phyloP scores from a whole-genome alignment of 306 rosid genomes.

The Abrus pulchellus region DNA sequence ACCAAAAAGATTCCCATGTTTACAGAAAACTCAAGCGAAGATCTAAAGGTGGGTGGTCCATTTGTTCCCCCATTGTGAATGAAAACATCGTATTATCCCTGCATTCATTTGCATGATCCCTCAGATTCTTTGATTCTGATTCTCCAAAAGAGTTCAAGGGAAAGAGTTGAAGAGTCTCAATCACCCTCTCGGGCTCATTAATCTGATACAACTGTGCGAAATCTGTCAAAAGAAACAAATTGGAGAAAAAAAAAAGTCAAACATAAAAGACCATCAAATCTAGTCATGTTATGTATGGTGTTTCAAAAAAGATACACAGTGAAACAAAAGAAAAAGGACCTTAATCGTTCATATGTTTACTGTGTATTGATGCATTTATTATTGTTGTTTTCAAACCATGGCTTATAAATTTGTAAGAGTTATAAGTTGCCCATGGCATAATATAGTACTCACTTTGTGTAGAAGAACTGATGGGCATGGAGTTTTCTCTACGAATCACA shows the following conservation, averaged over 20 bases:
- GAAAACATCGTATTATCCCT: constrained; percentile 56
- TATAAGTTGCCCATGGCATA: not conserved
- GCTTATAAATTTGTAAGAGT: too few species aligned
- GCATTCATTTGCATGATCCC: constrained; percentile 63
- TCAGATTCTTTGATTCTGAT: constrained; percentile 61
- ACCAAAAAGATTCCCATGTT: constrained; percentile 21
- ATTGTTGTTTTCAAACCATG: too few species aligned
- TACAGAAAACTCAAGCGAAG: constrained; percentile 84
- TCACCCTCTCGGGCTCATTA: constrained; percentile 63
- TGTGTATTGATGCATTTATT: too few species aligned
- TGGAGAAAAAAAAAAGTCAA: not conserved
- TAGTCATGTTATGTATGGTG: not conserved
- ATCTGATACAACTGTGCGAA: constrained; percentile 55
- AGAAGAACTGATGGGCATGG: constrained; percentile 52
- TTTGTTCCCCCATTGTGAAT: constrained; percentile 62
- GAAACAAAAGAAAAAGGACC: not conserved
- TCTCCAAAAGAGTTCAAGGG: constrained; percentile 75
- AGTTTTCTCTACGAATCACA: constrained; percentile 41
- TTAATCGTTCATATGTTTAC: too few species aligned
- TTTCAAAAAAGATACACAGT: not conserved
- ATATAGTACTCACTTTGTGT: constrained; percentile 57
- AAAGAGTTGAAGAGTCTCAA: constrained; percentile 88
- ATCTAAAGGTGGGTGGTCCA: constrained; percentile 88
- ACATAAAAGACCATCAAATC: not conserved
- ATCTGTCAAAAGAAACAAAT: constrained; percentile 42